Evolutionary conservation across 1,284 basidiomycete species (phyloP).

Genomic region (Phellopilus nigrolimitatus): DNA sequence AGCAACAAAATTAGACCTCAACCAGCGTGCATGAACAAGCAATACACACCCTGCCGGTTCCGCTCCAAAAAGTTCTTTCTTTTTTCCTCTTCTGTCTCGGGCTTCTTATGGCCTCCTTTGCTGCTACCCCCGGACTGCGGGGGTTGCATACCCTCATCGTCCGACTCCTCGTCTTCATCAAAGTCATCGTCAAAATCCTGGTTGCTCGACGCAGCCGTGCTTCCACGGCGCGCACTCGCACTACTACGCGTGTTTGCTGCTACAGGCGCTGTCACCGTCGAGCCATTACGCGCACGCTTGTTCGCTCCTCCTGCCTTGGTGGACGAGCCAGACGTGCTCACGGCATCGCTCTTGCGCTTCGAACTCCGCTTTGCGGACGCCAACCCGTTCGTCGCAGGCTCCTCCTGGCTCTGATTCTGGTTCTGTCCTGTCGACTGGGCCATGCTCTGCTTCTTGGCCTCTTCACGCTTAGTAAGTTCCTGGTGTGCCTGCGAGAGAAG

Average conservation of each 20-base stretch:
- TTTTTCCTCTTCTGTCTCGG: constrained; percentile 95
- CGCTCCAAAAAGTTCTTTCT: constrained; percentile 90
- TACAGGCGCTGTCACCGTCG: constrained; percentile 28
- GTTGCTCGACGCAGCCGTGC: constrained; percentile 25
- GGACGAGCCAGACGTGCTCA: constrained; percentile 25
- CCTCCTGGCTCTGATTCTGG: constrained; percentile 23
- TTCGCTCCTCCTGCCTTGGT: constrained; percentile 24
- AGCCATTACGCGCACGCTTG: constrained; percentile 53
- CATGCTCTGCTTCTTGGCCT: constrained; percentile 54
- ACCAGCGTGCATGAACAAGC: background rate
- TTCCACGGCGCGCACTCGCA: constrained; percentile 21
- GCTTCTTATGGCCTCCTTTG: constrained; percentile 50
- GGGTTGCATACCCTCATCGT: constrained; percentile 22
- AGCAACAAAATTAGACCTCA: background rate
- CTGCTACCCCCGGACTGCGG: constrained; percentile 22
- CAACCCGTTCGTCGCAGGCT: constrained; percentile 27
- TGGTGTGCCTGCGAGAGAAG: constrained; percentile 91
- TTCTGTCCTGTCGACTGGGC: constrained; percentile 28
- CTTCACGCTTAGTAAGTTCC: constrained; percentile 93
- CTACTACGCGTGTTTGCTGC: constrained; percentile 28
- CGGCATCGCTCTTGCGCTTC: constrained; percentile 60
- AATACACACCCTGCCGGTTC: constrained; percentile 80
- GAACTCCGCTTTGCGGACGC: constrained; percentile 44
- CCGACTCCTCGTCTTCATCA: constrained; percentile 33
- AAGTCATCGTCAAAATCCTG: constrained; percentile 47